Base-by-base conservation (phyloP, 495 filamentous ascomycete species). In the Daldinia bambusicola region DNA sequence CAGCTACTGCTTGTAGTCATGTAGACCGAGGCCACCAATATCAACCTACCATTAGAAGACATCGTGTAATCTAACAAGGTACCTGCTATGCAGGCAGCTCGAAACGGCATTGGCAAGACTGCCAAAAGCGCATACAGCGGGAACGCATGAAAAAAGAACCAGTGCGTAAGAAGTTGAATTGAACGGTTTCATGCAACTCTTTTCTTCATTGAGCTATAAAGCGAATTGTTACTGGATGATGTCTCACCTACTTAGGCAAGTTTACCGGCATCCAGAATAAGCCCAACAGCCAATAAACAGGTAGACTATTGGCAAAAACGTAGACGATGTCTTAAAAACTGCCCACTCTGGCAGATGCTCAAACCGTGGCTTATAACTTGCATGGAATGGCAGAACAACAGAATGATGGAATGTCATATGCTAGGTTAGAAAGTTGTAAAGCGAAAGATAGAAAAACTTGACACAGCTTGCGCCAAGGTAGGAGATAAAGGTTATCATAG, bases 401-500 rank as follows among this genome's bases (percentile, higher is more conserved):
- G 38, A 36, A 36, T 36, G 9, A 36, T 36, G 5, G 34, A 36
- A 36, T 36, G 9, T 34, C 32, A 34, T 4, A 36, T 7, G 26
- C 1, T 26, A 26, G 26, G 26, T 36, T 36, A 6, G 34, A 36
- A 36, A 26, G 26, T 36, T 10, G 34, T 36, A 36, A 34, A 10
- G 9, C 7, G 43, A 22, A 41, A 4, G 43, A 13, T 48, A 48
- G 16, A 48, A 22, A 36, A 48, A 48, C 9, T 48, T 48, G 5
- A 10, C 6, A 16, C 43, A 14, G n/a, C 8, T 55, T 57, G 31
- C 38, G 34, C n/a, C 10, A 34, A 30, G 31, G 30, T 32, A 22
- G 16, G 34, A n/a, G 34, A 22, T 16, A n/a, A n/a, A n/a, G n/a
- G n/a, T 57, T 13, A 37, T 57, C 53, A 57, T 57, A 32, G n/a